Base-by-base conservation (phyloP, 129 eudicot species). In the Cynara cardunculus region DNA sequence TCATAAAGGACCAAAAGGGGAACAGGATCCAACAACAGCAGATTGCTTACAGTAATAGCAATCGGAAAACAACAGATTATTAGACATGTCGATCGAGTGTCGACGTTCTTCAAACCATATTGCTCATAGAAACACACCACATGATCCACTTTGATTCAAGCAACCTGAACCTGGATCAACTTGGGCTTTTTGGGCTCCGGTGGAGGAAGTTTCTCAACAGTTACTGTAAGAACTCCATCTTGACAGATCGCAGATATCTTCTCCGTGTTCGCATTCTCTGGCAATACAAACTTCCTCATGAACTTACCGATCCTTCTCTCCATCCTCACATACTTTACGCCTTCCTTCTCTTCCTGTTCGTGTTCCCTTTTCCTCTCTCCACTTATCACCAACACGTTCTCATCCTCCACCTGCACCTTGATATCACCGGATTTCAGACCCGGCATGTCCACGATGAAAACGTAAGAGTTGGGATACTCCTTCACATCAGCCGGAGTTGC, bases 291-390 rank as follows among this genome's bases (percentile, higher is more conserved):
- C 70, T 79, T 79, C 16, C 56, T 49, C 77, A 79, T 12, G 0
- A 79, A 9, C 59, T 80, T 80, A 0, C 77, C 83, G 8, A 80
- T 35, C 34, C 77, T 11, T 61, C 83, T 80, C 61, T 71, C 83
- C 83, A 80, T 71, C n/a, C 64, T 80, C 72, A 80, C 77, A 56
- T 70, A 71, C 77, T 80, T 80, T 14, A 56, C 83, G 5, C 72
- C 77, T 56, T 71, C 83, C 65, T 41, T 64, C 16, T 61, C 77
- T 16, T 79, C 77, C 59, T 78, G 72, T 11, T 67, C 72, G 19
- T 68, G 21, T 68, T 85, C 84, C 30, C 85, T 80, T 56, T 75
- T 75, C 67, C 84, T 69, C 85, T 81, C 85, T 16, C 88, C 85
- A 7, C 82, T 80, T 2, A 85, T 73, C 78, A 69, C 27, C 67